Evolutionary conservation across 2,329 filamentous ascomycete genomes (phyloP).

Genomic region (Ascocoryne sarcoides): DNA sequence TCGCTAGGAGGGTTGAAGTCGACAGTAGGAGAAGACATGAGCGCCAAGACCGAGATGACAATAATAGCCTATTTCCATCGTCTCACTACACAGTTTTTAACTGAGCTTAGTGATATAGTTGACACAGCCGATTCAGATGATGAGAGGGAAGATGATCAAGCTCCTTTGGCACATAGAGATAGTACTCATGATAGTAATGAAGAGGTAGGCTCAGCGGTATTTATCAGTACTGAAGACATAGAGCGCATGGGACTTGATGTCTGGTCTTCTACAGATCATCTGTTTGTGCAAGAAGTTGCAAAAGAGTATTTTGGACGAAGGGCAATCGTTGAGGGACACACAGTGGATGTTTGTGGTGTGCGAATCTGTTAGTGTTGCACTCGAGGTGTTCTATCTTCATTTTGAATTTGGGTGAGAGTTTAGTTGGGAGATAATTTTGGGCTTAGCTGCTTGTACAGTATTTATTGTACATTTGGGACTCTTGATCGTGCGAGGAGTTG

Average conservation of each 20-base stretch:
- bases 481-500: too few relatives aligned
- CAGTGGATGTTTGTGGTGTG: constrained; percentile 67
- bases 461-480: too few relatives aligned
- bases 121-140: constrained; percentile 33
- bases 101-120: constrained; percentile 53
- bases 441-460: too few relatives aligned
- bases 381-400: too few relatives aligned
- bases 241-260: constrained; percentile 67
- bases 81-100: constrained; percentile 57
- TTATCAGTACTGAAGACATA: constrained; percentile 55
- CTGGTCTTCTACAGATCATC: constrained; percentile 64
- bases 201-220: constrained; percentile 30
- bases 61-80: constrained; percentile 78
- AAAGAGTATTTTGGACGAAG: constrained; percentile 56
- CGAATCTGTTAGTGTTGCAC: constrained; percentile 47
- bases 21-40: constrained; percentile 22
- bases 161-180: constrained; percentile 29
- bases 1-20: constrained; percentile 5
- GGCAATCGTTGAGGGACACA: constrained; percentile 56
- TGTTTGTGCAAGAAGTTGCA: constrained; percentile 56
- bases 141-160: constrained; percentile 28
- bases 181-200: constrained; percentile 42
- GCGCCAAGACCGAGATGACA: constrained; percentile 51
- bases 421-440: too few relatives aligned
- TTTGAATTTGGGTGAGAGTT: too few relatives aligned